Evolutionary conservation across 176 grass and related monocot genomes (phyloP).

Genomic region (Sorghum bicolor): DNA sequence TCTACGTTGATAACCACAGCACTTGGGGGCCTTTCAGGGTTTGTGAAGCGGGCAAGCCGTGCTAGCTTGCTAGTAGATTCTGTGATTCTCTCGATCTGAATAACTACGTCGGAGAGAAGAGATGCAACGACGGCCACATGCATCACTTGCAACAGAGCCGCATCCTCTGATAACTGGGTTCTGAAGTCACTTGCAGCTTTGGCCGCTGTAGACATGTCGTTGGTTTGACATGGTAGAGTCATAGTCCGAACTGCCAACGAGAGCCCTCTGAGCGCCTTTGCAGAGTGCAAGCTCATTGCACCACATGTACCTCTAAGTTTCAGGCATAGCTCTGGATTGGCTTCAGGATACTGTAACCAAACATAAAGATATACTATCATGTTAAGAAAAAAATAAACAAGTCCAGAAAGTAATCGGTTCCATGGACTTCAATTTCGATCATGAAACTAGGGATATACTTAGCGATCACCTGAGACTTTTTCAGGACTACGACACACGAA

Average conservation of each 20-base stretch:
- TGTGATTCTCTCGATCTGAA: constrained; percentile 33
- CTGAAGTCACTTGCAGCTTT: constrained; percentile 32
- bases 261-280: constrained; percentile 57
- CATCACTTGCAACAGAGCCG: constrained; percentile 37
- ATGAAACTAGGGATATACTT: neutral
- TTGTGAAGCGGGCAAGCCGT: constrained; percentile 54
- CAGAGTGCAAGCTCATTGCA: constrained; percentile 78
- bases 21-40: constrained; percentile 29
- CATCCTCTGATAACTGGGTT: constrained; percentile 28
- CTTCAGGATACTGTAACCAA: constrained; percentile 40
- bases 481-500: constrained; percentile 42
- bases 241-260: constrained; percentile 55
- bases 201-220: constrained; percentile 43
- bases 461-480: constrained; percentile 44
- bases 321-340: constrained; percentile 45
- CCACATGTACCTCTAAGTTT: constrained; percentile 41
- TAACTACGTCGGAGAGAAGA: constrained; percentile 67
- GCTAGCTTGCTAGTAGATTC: constrained; percentile 54
- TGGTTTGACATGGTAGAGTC: constrained; percentile 36
- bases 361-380: neutral
- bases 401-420: neutral
- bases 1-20: constrained; percentile 37
- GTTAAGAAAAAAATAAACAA: neutral
- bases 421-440: neutral
- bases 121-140: constrained; percentile 52